Evolutionary conservation across 768 basidiomycete species (phyloP), one percentile per base, ranked within the genome.

Genomic region (Auriscalpium vulgare): DNA sequence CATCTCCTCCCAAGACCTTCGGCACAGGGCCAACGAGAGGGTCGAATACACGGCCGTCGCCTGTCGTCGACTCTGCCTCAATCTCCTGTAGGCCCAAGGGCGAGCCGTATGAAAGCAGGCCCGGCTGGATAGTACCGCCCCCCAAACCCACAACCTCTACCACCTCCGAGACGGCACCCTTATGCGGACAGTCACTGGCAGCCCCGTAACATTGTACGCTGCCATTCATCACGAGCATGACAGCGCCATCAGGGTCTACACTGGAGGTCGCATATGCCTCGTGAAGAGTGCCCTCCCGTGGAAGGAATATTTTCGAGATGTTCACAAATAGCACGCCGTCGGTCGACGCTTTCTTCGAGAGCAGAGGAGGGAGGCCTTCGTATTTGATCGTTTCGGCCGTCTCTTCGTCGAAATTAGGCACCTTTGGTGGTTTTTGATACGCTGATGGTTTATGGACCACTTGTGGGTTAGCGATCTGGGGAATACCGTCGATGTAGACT

Each of bases 401-500:
- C 62, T 91, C 90, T 48, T 78, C 72, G 63, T 85, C 81, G 61
- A 86, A 94, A 62, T 87, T 75, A 0, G 90, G 89, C 2, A 83
- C 81, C 44, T 68, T 71, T 0, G 89, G 87, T 4, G 67, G 62
- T 16, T 68, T 52, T 50, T 75, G 75, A 47, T 72, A 69, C 17
- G 53, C 58, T 10, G 57, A 10, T 7, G 56, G 57, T 11, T 64
- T 59, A 55, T 71, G 56, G 17, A 56, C 23, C 34, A 58, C 57
- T 34, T 59, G 50, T 37, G 58, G 56, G 5, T 76, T n/a, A 72
- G 68, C 48, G 74, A 88, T 75, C 63, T 95, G 91, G 4, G 82
- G 66, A 56, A 91, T 83, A 2, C 92, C 92, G 67, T 97, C 93
- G 60, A 95, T 88, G 76, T 85, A 95, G 29, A 91, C 89, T 63